Evolutionary conservation across 2,329 filamentous ascomycete genomes (phyloP).

Genomic region (Didymella sp.): DNA sequence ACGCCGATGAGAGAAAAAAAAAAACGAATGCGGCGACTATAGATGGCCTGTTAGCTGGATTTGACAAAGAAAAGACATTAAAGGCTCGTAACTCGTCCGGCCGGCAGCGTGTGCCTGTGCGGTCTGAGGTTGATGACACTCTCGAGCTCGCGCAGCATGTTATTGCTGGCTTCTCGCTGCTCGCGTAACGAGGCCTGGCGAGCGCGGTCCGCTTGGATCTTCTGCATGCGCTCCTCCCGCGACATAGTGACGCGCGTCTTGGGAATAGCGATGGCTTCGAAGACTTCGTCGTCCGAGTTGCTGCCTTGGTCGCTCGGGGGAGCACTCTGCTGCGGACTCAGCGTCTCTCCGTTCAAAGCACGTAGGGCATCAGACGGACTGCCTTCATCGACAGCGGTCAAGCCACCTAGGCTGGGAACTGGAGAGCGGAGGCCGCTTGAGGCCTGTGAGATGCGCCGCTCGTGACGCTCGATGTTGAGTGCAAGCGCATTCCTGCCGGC

Average conservation of each 20-base stretch:
- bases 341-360: conserved; percentile 75
- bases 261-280: conserved; percentile 85
- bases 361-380: conserved; percentile 73
- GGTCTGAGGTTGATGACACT: conserved; percentile 70
- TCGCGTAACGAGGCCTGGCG: conserved; percentile 74
- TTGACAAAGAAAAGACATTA: conserved; percentile 26
- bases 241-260: conserved; percentile 72
- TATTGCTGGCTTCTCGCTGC: conserved; percentile 79
- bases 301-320: conserved; percentile 58
- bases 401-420: conserved; percentile 67
- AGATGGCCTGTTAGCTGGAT: conserved; percentile 1
- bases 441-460: conserved; percentile 64
- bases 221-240: conserved; percentile 84
- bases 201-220: conserved; percentile 85
- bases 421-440: conserved; percentile 57
- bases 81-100: conserved; percentile 44
- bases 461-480: conserved; percentile 80
- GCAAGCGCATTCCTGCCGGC: conserved; percentile 80
- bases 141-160: conserved; percentile 92
- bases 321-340: conserved; percentile 51
- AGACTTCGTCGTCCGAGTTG: conserved; percentile 76
- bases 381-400: conserved; percentile 62
- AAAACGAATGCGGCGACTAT: background rate
- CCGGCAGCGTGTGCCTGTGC: conserved; percentile 32
- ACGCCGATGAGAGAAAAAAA: conserved; percentile 1